Evolutionary conservation across 2,329 filamentous ascomycete genomes (phyloP), one percentile per base, ranked within the genome.

Genomic region (Cercospora beticola): DNA sequence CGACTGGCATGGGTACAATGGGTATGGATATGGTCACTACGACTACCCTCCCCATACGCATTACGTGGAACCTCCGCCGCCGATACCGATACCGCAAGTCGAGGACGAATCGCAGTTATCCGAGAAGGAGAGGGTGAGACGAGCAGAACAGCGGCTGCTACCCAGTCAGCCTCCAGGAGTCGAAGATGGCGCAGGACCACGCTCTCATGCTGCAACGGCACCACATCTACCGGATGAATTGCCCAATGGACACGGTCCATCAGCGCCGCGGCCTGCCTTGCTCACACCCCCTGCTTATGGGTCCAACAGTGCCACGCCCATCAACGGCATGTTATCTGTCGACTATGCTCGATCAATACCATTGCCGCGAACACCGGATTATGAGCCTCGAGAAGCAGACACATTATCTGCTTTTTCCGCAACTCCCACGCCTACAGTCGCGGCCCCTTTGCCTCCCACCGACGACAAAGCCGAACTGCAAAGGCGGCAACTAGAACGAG

Each of bases 381-480:
- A 72, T 31, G 70, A 69, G 65, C 60, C 68, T 30, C 68, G 66
- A 4, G 58, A 67, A 36, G 23, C 28, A 12, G 18, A 64, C 21
- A 31, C 67, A 43, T 10, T 70, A 49, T 12, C 65, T 59, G 57
- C 54, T 14, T 60, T 61, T 7, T 56, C 62, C 4, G 16, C 46
- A 4, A 64, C 65, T 10, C 63, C 54, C 18, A 60, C 61, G 7
- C 59, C 46, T 6, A 59, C 66, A 5, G 2, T 52, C 10, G 23
- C 62, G 16, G 71, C 63, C 21, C 10, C 66, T 18, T 28, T 60
- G 6, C 56, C 58, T 30, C 62, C 81, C 3, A 82, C 80, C 14
- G 92, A 95, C 65, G 94, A 96, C 78, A 95, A 96, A 78, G 88
- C 90, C 73, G 92, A 96, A 77, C 82, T 93, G 6, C 91, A 94